Percentiles rank a stretch among this genome's conserved stretches.
These are phyloP conservation scores for Fusarium odoratissimum DNA, from an alignment of 2,329 filamentous ascomycete genomes.

Conservation along the genomic window DNA sequence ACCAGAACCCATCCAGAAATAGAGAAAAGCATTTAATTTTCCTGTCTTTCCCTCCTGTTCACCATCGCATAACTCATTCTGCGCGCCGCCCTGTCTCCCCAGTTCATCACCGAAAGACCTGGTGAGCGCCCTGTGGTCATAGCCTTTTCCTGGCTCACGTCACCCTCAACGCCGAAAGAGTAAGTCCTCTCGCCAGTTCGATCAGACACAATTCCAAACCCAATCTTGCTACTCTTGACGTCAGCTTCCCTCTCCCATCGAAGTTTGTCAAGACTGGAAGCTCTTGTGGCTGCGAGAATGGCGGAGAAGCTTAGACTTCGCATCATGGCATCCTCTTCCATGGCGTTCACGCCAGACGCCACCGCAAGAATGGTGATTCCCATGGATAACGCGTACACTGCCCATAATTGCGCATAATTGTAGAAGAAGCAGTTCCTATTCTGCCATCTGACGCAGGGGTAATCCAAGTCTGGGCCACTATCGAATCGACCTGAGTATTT, in stretches of 20 bases:
- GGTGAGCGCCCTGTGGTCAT: constrained; percentile 35
- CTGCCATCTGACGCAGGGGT: constrained; percentile 35
- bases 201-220: constrained; percentile 40
- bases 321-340: constrained; percentile 42
- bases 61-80: constrained; percentile 38
- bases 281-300: constrained; percentile 41
- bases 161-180: constrained; percentile 42
- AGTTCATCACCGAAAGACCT: constrained; percentile 38
- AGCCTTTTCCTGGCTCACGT: constrained; percentile 42
- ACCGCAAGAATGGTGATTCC: constrained; percentile 34
- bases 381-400: constrained; percentile 42
- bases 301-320: constrained; percentile 42
- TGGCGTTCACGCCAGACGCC: constrained; percentile 34
- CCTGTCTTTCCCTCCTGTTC: constrained; percentile 26
- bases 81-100: constrained; percentile 34
- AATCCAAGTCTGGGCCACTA: constrained; percentile 21
- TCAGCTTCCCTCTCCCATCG: constrained; percentile 38
- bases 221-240: constrained; percentile 36
- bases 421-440: constrained; percentile 38
- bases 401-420: constrained; percentile 35
- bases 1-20: neutral
- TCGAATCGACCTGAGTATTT: constrained; percentile 16
- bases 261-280: constrained; percentile 40
- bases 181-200: constrained; percentile 35
- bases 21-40: constrained; percentile 1